Percentiles rank a stretch among this genome's conserved stretches.
These are phyloP conservation scores for Haplographium delicatum DNA, from an alignment of 495 filamentous ascomycete species.

Conservation along the genomic window DNA sequence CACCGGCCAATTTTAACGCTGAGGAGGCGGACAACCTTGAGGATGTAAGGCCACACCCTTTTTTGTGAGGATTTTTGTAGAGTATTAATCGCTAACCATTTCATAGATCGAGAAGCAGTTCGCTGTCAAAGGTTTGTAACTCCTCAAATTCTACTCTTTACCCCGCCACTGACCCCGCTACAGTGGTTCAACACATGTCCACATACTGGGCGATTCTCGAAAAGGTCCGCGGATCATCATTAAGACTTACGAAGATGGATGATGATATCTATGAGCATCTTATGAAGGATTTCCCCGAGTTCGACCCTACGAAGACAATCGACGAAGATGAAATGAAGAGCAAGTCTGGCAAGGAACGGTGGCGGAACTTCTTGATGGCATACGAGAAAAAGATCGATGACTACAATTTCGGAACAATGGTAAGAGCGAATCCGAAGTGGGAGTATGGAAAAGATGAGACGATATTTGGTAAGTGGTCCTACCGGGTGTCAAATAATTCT, in stretches of 20 bases:
- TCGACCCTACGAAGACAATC: slow-evolving; percentile 72
- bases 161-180: slow-evolving; percentile 16
- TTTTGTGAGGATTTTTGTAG: not conserved
- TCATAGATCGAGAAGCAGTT: slow-evolving; percentile 98
- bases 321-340: slow-evolving; percentile 97
- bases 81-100: slow-evolving; percentile 5
- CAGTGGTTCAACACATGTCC: slow-evolving; percentile 88
- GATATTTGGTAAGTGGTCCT: slow-evolving; percentile 65
- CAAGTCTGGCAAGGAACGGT: slow-evolving; percentile 90
- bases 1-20: slow-evolving; percentile 50
- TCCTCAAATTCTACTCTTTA: not conserved
- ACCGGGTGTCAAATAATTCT: not conserved
- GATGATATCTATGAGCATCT: slow-evolving; percentile 91
- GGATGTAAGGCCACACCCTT: slow-evolving; percentile 50
- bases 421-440: slow-evolving; percentile 67
- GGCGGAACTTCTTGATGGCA: slow-evolving; percentile 89
- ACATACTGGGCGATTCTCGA: slow-evolving; percentile 97
- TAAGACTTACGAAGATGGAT: slow-evolving; percentile 89
- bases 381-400: slow-evolving; percentile 92
- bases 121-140: slow-evolving; percentile 76
- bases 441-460: slow-evolving; percentile 89
- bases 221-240: slow-evolving; percentile 73
- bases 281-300: slow-evolving; percentile 81
- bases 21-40: slow-evolving; percentile 73
- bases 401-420: slow-evolving; percentile 95